These are phyloP conservation scores for Dalbergia cochinchinensis DNA, from an alignment of 306 rosid species.

Conservation along the genomic window DNA sequence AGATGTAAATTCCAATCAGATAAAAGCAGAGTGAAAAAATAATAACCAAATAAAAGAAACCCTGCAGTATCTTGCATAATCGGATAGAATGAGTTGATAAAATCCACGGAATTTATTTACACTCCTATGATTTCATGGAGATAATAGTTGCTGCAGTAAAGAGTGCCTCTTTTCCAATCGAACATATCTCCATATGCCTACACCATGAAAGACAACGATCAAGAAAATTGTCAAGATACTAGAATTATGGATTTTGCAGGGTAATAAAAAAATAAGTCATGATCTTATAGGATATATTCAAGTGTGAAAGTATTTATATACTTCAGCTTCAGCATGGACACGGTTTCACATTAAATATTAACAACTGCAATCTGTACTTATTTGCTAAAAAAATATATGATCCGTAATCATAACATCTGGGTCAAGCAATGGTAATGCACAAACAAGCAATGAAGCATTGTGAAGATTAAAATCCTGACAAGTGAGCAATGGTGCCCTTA, in stretches of 20 bases:
- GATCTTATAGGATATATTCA: slow-evolving; percentile 9
- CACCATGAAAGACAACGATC: slow-evolving; percentile 39
- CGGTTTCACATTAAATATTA: slow-evolving; percentile 1
- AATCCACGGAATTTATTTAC: slow-evolving; percentile 17
- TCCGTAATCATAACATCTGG: slow-evolving; percentile 18
- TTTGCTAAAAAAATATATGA: background rate
- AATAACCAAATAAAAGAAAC: background rate
- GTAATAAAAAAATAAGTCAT: background rate
- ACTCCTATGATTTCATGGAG: slow-evolving; percentile 53
- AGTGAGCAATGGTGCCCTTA: slow-evolving; percentile 52
- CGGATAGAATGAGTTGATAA: slow-evolving; percentile 10
- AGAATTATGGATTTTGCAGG: slow-evolving; percentile 19
- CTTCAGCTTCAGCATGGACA: slow-evolving; percentile 21
- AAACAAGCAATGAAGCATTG: slow-evolving; percentile 17
- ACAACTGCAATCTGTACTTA: background rate
- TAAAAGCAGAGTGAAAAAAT: background rate
- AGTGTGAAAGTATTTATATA: background rate
- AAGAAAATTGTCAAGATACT: slow-evolving; percentile 5
- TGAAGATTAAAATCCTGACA: slow-evolving; percentile 28
- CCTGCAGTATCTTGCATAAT: background rate
- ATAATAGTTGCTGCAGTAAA: slow-evolving; percentile 75
- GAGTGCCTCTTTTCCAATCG: slow-evolving; percentile 73
- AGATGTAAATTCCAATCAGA: background rate
- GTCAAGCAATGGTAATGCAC: background rate
- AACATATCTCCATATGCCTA: slow-evolving; percentile 69